These are phyloP conservation scores for Exophiala viscosa DNA, from an alignment of 2,329 filamentous ascomycete genomes.

Conservation along the genomic window DNA sequence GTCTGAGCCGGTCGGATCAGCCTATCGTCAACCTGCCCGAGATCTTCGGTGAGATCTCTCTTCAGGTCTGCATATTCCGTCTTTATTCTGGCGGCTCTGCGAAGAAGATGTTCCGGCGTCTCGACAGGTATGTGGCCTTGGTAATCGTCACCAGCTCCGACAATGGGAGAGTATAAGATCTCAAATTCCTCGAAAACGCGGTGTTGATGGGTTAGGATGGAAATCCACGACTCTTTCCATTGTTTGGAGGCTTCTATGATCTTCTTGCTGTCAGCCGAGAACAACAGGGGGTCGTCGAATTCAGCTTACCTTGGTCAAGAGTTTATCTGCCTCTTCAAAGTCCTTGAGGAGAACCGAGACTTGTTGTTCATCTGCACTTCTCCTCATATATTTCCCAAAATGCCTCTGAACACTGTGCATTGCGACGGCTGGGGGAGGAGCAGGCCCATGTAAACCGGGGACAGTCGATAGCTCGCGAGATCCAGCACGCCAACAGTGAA, in stretches of 20 bases:
- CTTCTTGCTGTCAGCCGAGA: constrained; percentile 41
- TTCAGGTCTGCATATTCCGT: constrained; percentile 68
- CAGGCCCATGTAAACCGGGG: constrained; percentile 7
- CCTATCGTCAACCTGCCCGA: constrained; percentile 65
- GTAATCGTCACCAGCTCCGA: constrained; percentile 60
- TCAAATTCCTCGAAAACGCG: constrained; percentile 66
- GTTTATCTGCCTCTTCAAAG: constrained; percentile 73
- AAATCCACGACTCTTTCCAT: constrained; percentile 76
- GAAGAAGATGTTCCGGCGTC: constrained; percentile 61
- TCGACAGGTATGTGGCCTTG: constrained; percentile 53
- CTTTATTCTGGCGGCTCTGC: constrained; percentile 62
- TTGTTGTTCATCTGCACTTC: constrained; percentile 71
- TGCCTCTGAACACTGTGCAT: constrained; percentile 73
- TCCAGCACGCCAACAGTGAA: not conserved
- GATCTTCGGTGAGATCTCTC: constrained; percentile 66
- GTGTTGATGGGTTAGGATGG: constrained; percentile 66
- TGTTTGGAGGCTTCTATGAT: constrained; percentile 70
- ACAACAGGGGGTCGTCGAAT: not conserved
- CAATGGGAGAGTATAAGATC: constrained; percentile 70
- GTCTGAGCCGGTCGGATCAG: constrained; percentile 67
- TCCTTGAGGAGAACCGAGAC: constrained; percentile 71
- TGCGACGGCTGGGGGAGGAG: constrained; percentile 27
- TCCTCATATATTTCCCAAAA: constrained; percentile 68
- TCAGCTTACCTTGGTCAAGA: constrained; percentile 63
- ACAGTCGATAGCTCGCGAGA: not conserved